Conservation (phyloP, 2,329 filamentous ascomycete species). For the Penicillium sumatraense region DNA sequence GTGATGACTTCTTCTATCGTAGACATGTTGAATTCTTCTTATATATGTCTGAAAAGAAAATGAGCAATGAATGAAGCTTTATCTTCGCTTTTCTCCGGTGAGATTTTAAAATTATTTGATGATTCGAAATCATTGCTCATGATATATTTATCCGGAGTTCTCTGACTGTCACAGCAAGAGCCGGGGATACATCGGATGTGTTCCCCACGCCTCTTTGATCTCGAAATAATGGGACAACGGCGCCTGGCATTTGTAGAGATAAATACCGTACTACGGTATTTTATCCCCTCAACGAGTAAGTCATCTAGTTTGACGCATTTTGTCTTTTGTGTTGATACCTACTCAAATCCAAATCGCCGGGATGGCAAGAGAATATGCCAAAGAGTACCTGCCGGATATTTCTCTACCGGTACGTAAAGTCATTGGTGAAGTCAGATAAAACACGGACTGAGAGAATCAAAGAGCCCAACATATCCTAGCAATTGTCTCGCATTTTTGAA, state of each 20-base stretch:
- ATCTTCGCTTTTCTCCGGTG: no score
- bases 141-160: no score
- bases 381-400: background rate
- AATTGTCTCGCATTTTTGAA: slow-evolving; percentile 14
- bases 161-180: background rate
- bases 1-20: background rate
- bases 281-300: no score
- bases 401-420: background rate
- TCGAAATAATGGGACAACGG: background rate
- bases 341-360: background rate
- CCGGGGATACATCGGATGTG: background rate
- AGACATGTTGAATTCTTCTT: background rate
- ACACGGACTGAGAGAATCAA: background rate
- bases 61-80: no score
- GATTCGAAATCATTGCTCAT: no score
- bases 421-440: background rate
- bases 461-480: slow-evolving; percentile 20
- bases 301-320: no score
- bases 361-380: background rate
- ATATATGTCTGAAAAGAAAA: background rate
- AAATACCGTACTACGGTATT: no score
- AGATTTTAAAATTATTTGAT: no score
- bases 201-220: background rate
- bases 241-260: no score
- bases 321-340: no score